Base-by-base conservation (phyloP, 305 asterid species). In the Solanum hybrid region DNA sequence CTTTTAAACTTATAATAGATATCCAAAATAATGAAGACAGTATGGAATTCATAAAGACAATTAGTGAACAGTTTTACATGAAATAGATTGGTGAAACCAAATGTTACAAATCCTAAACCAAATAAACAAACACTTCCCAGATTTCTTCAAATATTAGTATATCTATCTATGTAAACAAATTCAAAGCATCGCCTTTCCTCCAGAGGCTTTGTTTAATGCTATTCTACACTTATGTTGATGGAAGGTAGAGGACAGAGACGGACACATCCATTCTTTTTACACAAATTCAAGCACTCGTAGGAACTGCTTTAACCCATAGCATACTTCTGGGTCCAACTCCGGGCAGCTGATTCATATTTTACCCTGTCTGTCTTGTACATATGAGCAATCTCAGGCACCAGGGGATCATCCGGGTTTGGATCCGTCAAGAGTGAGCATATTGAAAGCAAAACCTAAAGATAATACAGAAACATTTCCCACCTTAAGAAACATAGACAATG, bases 261-360 rank as follows among this genome's bases (percentile, higher is more conserved):
- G 36, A 78, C 75, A 82, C 51, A 90, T 81, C 7, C 85, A 15
- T 75, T 91, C 92, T 93, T 90, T 90, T 92, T 92, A 91, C 42
- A 85, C 73, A 89, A 90, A 87, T 89, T 35, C 36, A 78, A 45
- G 78, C 35, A 64, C 35, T 66, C 19, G 13, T 36, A 36, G 51
- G 86, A 4, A 72, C 75, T 66, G 89, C 40, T 90, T 89, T 91
- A 94, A 86, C 96, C 96, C 96, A 93, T 93, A 1, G 96, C 95
- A 37, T 93, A 94, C 88, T 94, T 94, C 89, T 94, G 96, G 91
- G 96, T 93, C 96, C 96, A 94, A 95, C 96, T 94, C 92, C 95
- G 80, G 14, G 95, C 95, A 87, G 96, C 93, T 91, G 93, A 92
- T 91, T 94, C 96, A 34, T 94, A 94, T 92, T 94, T 94, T 36